A percentile compares a stretch with the other conserved stretches of the same genome.
Conservation (phyloP, 2,329 filamentous ascomycete species). For the Nectriaceae sp. region DNA sequence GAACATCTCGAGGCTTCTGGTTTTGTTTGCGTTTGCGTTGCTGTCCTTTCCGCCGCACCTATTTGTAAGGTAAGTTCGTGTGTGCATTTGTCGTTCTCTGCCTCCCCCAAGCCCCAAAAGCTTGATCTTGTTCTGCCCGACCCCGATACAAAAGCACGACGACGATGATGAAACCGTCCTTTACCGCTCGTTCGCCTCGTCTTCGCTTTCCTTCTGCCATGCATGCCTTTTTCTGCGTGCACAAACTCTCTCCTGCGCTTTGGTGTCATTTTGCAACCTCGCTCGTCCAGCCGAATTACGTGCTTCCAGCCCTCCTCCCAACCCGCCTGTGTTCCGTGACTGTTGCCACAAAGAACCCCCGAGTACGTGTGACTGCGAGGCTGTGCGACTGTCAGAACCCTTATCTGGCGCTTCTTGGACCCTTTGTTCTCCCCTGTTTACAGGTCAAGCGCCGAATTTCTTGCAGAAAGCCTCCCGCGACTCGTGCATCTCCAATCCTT, state of each 20-base stretch:
- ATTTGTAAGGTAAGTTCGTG: conserved; percentile 3
- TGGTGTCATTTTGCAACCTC: not conserved
- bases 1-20: conserved; percentile 14
- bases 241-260: not conserved
- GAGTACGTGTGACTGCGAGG: conserved; percentile 21
- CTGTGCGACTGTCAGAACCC: conserved; percentile 15
- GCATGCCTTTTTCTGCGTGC: not conserved
- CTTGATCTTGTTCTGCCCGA: not conserved
- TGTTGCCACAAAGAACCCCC: conserved; percentile 22
- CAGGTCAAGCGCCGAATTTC: conserved; percentile 7
- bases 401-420: no score
- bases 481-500: conserved; percentile 4
- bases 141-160: not conserved
- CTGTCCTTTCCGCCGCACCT: conserved; percentile 17
- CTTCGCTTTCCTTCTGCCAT: not conserved
- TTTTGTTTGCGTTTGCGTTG: conserved; percentile 10
- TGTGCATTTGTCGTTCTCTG: not conserved
- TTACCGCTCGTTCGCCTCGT: not conserved
- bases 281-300: conserved; percentile 4
- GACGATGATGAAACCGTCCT: not conserved
- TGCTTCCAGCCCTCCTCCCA: conserved; percentile 15
- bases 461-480: conserved; percentile 7
- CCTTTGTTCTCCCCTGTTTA: conserved; percentile 4
- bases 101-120: not conserved
- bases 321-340: conserved; percentile 23